A percentile compares a stretch with the other conserved stretches of the same genome.
Evolutionary conservation across 441 rosid genomes (phyloP).

Genomic region (Mallotus repandus): DNA sequence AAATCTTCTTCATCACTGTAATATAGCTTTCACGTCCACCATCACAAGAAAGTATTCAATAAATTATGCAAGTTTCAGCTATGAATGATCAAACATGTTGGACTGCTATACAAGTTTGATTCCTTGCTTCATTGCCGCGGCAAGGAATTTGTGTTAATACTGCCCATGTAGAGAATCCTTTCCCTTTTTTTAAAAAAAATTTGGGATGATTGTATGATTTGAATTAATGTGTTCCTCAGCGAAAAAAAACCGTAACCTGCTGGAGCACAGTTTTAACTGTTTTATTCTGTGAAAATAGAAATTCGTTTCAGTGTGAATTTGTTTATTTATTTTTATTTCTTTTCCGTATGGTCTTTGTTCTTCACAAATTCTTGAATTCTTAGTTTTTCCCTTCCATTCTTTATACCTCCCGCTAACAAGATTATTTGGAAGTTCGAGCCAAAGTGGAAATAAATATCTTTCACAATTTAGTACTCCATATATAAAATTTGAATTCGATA

Average conservation of each 20-base stretch:
- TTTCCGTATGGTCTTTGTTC: not conserved
- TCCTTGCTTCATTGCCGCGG: constrained; percentile 4
- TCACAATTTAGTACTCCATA: no score
- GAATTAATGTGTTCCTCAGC: constrained; percentile 20
- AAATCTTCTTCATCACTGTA: constrained; percentile 6
- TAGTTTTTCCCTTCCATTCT: no score
- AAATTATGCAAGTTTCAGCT: constrained; percentile 9
- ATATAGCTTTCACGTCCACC: not conserved
- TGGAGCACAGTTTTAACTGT: constrained; percentile 18
- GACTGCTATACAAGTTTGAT: not conserved
- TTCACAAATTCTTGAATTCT: not conserved
- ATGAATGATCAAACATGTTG: not conserved
- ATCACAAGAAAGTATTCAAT: not conserved
- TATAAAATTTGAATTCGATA: no score
- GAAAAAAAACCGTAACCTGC: constrained; percentile 5
- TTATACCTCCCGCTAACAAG: no score
- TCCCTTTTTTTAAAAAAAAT: not conserved
- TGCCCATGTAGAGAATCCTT: constrained; percentile 20
- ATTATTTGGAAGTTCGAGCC: no score
- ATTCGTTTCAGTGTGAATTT: constrained; percentile 20
- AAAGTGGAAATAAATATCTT: no score
- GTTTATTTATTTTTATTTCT: not conserved
- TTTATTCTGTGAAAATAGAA: constrained; percentile 24
- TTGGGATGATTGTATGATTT: constrained; percentile 11
- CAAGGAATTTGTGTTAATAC: not conserved